Evolutionary conservation across 176 grass and related monocot species (phyloP), one percentile per base, ranked within the genome.

Genomic region (Oryza rufipogon): DNA sequence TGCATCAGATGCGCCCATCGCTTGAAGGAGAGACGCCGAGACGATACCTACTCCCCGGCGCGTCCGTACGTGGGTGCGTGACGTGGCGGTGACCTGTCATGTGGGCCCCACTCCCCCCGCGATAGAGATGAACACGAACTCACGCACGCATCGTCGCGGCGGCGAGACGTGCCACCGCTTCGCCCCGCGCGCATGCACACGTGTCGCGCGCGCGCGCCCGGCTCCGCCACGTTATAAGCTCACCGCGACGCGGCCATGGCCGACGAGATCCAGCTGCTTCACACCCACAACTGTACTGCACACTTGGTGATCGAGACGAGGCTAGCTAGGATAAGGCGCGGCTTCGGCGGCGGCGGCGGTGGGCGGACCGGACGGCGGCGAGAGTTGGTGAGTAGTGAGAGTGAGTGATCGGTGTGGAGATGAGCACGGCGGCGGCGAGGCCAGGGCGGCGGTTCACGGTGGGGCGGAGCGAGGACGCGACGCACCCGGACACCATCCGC

Each of bases 401-500:
- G 28, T 30, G 28, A 30, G 28, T 30, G 28, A 30, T 30, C 28
- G 28, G 28, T 30, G 28, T 30, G 56, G 41, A 49, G 84, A 75
- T 80, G 81, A 90, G 79, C 79, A 90, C 88, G 28, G 74, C 68
- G 28, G 74, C 68, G 34, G 33, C 9, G 58, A 60, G 88, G 7
- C 12, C 74, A 16, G 78, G 71, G 34, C 85, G 87, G 38, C 86
- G 93, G 71, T 98, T 90, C 81, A 83, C 91, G 25, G 77, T 98
- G 56, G 93, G 96, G 56, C 87, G 87, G 19, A 80, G 77, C 25
- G 93, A 99, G 81, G 96, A 99, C 56, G 93, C 86, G 2, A 83
- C 83, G 47, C 91, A 98, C 71, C 89, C 91, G 14, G 96, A 96
- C 88, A 94, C 91, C 71, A 91, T 96, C 76, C 91, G 96, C 54